Percentiles rank a stretch among this genome's conserved stretches.
Conservation (phyloP, 306 rosid genomes). For the Malus fusca region DNA sequence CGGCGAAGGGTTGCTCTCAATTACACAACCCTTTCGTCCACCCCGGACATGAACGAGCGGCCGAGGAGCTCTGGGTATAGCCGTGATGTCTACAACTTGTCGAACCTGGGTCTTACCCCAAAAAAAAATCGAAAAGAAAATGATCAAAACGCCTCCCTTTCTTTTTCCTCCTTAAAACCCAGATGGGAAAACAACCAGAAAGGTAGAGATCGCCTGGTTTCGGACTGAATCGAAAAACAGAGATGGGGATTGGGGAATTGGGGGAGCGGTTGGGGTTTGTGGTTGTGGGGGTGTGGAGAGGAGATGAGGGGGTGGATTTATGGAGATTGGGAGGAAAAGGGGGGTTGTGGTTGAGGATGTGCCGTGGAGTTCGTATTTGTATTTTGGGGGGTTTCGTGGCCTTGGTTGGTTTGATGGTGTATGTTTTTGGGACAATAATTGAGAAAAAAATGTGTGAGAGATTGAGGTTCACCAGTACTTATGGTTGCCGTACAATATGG, state of each 20-base stretch:
- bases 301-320: conserved; percentile 7
- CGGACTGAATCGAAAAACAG: neutral
- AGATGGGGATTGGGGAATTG: neutral
- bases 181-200: neutral
- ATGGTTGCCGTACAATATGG: too few relatives aligned
- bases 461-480: neutral
- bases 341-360: conserved; percentile 26
- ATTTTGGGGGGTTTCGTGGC: conserved; percentile 11
- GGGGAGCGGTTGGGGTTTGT: neutral
- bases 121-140: neutral
- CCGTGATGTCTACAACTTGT: conserved; percentile 94
- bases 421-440: neutral
- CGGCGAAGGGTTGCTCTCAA: conserved; percentile 85
- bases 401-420: neutral
- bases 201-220: neutral
- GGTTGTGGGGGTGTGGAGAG: neutral
- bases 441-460: neutral
- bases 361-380: conserved; percentile 7
- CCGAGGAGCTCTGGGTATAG: conserved; percentile 66
- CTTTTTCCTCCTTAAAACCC: neutral
- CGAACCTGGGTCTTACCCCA: conserved; percentile 68
- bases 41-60: conserved; percentile 64
- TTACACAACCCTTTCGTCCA: conserved; percentile 72
- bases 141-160: neutral
- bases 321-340: neutral